A percentile compares a stretch with the other conserved stretches of the same genome.
phyloP scores from a whole-genome alignment of 306 rosid genomes.

The Pterocarpus santalinus region DNA sequence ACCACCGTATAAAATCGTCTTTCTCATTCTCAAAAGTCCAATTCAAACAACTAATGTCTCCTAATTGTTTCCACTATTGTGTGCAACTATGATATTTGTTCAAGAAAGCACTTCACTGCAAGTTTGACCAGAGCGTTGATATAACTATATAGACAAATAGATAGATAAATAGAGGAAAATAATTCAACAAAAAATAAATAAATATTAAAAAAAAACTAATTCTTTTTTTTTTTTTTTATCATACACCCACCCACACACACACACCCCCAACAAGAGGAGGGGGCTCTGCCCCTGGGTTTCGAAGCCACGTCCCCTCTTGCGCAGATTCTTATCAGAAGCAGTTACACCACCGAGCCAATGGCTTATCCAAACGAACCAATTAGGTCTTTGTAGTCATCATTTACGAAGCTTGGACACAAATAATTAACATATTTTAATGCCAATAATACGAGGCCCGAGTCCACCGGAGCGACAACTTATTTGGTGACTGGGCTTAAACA shows the following conservation, averaged over 20 bases:
- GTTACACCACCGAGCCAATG: no score
- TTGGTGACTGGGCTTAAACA: no score
- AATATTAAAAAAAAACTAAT: neutral
- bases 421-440: neutral
- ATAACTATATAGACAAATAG: neutral
- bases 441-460: neutral
- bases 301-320: no score
- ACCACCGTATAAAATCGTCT: conserved; percentile 46
- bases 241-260: no score
- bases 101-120: conserved; percentile 47
- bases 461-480: no score
- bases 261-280: no score
- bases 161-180: neutral
- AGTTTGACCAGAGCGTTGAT: conserved; percentile 36
- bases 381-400: conserved; percentile 42
- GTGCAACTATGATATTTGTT: conserved; percentile 42
- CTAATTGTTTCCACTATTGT: conserved; percentile 43
- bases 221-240: no score
- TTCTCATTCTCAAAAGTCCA: conserved; percentile 45
- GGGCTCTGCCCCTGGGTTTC: no score
- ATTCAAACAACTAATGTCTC: conserved; percentile 42
- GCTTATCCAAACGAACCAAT: no score
- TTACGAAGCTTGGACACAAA: conserved; percentile 3
- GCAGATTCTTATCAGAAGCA: no score
- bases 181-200: neutral